Base-by-base conservation (phyloP, 768 basidiomycete genomes). In the Amanita inopinata region DNA sequence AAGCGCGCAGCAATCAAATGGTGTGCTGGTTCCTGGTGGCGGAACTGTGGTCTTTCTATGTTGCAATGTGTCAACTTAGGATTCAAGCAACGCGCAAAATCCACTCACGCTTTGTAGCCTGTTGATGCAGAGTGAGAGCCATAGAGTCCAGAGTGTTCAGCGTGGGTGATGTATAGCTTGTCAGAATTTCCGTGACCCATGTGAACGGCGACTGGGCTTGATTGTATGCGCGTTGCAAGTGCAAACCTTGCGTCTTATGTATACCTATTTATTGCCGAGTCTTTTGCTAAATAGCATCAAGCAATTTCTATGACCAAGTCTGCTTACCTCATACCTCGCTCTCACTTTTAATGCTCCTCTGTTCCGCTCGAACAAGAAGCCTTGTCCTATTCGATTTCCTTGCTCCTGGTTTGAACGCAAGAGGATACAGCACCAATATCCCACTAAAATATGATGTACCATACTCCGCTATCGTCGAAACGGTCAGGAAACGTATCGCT, bases 1-100 rank as follows among this genome's bases (percentile, higher is more conserved):
- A 24, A 96, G 73, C 0, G 90, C 80, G 50, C 93, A 97, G 49
- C 83, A 94, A 63, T 96, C 92, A 54, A 88, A 91, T 20, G 88
- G 87, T 0, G 83, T 87, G 33, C 68, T 65, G 28, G 73, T 67
- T 49, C 70, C 76, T 27, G 79, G 74, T 56, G 78, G 77, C 0
- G 76, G 73, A 27, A 73, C 80, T 57, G 85, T 76, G 19, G 67
- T 67, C 56, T 86, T 87, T 38, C 83, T 86, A 51, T 19, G 34
- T 8, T 11, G 12, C 22, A 46, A 51, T 33, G 49, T 40, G 52
- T 48, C 15, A 36, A 49, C 40, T 33, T 41, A 27, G 27, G 14
- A 19, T 38, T 10, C n/a, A 12, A 41, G 38, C 6, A 43, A 41
- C 25, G 39, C 33, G 42, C 31, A 40, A 38, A 38, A 11, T 28